Conservation (phyloP, 805 yeast species). For the Ogataea kodamae region DNA sequence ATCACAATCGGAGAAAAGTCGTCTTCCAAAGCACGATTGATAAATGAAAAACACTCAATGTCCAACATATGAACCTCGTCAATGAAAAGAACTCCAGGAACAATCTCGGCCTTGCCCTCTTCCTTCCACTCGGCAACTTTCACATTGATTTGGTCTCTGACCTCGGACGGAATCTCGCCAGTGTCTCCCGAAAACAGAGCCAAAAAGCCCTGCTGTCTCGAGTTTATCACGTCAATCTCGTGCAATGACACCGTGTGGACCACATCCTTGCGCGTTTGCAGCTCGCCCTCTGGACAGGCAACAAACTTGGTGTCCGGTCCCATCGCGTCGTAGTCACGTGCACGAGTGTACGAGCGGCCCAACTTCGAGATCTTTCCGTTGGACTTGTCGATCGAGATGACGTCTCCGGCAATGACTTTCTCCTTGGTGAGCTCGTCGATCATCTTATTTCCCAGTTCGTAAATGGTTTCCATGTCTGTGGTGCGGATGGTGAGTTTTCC, state of each 20-base stretch:
- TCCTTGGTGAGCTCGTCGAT: conserved; percentile 93
- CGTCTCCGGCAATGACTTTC: conserved; percentile 92
- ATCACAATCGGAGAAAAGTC: conserved; percentile 92
- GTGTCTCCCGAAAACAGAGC: conserved; percentile 70
- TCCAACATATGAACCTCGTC: conserved; percentile 99
- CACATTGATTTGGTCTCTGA: conserved; percentile 48
- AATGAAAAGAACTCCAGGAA: conserved; percentile 96
- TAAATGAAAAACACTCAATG: conserved; percentile 90
- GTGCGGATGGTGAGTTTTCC: conserved; percentile 91
- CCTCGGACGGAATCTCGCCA: conserved; percentile 89
- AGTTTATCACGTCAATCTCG: conserved; percentile 94
- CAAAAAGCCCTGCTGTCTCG: conserved; percentile 77
- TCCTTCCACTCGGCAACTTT: conserved; percentile 96
- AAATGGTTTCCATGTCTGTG: conserved; percentile 82
- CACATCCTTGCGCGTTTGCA: conserved; percentile 95
- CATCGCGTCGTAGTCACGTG: conserved; percentile 96
- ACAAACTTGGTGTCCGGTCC: conserved; percentile 89
- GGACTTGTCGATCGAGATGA: conserved; percentile 93
- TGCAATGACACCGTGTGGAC: conserved; percentile 96
- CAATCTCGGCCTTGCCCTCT: conserved; percentile 96
- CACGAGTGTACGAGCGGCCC: conserved; percentile 97
- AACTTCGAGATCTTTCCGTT: conserved; percentile 97
- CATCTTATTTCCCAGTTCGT: conserved; percentile 48
- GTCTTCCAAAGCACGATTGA: conserved; percentile 90
- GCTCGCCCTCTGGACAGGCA: conserved; percentile 98